Conservation (phyloP, 2,329 filamentous ascomycete genomes). For the Neonectria sp. region DNA sequence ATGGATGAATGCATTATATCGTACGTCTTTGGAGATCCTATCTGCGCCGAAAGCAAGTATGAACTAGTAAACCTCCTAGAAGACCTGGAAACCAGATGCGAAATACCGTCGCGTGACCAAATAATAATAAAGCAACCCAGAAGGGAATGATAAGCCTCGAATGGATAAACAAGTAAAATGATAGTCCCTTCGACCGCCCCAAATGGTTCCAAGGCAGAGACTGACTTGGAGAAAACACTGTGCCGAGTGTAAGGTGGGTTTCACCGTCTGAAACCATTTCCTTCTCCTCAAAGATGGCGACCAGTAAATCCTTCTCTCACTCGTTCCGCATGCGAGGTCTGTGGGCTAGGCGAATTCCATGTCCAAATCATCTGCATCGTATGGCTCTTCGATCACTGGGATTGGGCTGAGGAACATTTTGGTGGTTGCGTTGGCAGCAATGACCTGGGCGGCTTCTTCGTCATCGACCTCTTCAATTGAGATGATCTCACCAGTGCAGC, state of each 20-base stretch:
- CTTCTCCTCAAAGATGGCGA: neutral
- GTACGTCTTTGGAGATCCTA: neutral
- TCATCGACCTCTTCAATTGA: constrained; percentile 27
- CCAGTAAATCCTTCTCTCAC: neutral
- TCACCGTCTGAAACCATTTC: neutral
- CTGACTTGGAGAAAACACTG: neutral
- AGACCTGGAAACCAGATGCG: neutral
- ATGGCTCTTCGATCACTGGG: constrained; percentile 1
- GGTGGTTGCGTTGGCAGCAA: neutral
- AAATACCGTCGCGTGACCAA: neutral
- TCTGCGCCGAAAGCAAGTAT: neutral
- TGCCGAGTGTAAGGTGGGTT: neutral
- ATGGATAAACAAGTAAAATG: neutral
- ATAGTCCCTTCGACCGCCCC: too few relatives aligned
- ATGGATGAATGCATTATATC: neutral
- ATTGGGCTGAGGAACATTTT: constrained; percentile 44
- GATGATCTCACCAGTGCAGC: constrained; percentile 38
- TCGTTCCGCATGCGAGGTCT: neutral
- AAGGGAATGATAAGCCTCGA: neutral
- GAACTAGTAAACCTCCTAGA: neutral
- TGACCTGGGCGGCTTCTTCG: neutral
- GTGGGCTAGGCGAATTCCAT: too few relatives aligned
- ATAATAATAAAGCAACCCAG: neutral
- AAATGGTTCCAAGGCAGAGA: neutral
- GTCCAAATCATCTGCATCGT: neutral